Conservation (phyloP, 208 protist species). For the Wallacemonas collosoma region DNA sequence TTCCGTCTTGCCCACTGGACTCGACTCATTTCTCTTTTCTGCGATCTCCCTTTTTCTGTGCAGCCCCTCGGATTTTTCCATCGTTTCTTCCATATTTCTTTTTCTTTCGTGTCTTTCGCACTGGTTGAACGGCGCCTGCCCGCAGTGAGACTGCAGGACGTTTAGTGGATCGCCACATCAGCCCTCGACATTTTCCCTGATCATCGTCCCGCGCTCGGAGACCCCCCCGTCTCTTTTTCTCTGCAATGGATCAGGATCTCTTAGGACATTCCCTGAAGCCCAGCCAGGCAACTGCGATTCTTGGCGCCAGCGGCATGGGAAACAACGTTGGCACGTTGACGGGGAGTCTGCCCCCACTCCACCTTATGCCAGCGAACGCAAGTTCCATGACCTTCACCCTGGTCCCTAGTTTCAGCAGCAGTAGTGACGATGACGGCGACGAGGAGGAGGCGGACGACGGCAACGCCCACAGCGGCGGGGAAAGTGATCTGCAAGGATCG, state of each 20-base stretch:
- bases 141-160: too few relatives aligned
- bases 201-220: too few relatives aligned
- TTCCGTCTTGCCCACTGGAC: too few relatives aligned
- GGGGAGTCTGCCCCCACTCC: conserved; percentile 8
- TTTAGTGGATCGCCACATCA: too few relatives aligned
- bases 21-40: too few relatives aligned
- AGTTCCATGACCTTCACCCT: conserved; percentile 5
- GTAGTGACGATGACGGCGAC: conserved; percentile 6
- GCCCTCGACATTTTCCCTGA: too few relatives aligned
- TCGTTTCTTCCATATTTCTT: too few relatives aligned
- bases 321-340: conserved; percentile 8
- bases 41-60: too few relatives aligned
- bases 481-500: not conserved
- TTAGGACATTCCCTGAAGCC: not conserved
- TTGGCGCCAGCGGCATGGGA: conserved; percentile 10
- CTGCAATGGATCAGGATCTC: not conserved
- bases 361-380: not conserved
- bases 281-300: not conserved
- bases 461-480: conserved; percentile 25
- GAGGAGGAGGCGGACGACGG: conserved; percentile 30
- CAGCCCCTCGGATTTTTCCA: too few relatives aligned
- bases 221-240: not conserved
- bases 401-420: conserved; percentile 6
- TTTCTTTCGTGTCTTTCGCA: too few relatives aligned
- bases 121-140: too few relatives aligned